Percentiles rank a stretch among this genome's conserved stretches.
Conservation (phyloP, 2,329 filamentous ascomycete species). For the Fusarium algeriense region DNA sequence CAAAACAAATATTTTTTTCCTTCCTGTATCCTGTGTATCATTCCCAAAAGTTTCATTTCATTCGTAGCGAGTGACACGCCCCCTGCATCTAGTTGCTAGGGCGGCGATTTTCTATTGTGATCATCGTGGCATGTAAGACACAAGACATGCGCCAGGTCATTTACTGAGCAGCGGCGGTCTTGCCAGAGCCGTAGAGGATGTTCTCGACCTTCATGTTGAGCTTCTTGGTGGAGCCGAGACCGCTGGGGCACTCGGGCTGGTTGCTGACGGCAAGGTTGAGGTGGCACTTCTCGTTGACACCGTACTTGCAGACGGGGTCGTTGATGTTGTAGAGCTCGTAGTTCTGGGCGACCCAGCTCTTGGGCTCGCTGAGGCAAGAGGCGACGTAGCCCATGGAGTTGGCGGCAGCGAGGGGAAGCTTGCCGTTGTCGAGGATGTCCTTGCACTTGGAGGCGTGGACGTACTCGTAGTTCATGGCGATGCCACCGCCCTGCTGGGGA, state of each 20-base stretch:
- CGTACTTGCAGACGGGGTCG: constrained; percentile 63
- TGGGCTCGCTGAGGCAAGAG: constrained; percentile 58
- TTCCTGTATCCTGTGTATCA: constrained; percentile 42
- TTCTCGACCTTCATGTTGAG: constrained; percentile 60
- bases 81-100: constrained; percentile 33
- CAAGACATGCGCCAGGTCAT: constrained; percentile 4
- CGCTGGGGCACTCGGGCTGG: constrained; percentile 64
- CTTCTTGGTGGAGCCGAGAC: constrained; percentile 52
- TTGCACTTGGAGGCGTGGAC: constrained; percentile 63
- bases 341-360: constrained; percentile 66
- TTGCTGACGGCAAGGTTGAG: constrained; percentile 62
- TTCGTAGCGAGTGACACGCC: constrained; percentile 39
- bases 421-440: constrained; percentile 62
- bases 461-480: constrained; percentile 64
- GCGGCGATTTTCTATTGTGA: constrained; percentile 42
- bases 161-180: constrained; percentile 46
- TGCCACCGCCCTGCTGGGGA: constrained; percentile 63
- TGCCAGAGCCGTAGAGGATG: constrained; percentile 64
- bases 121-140: constrained; percentile 37
- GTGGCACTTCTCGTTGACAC: constrained; percentile 64
- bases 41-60: constrained; percentile 40
- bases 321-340: constrained; percentile 66
- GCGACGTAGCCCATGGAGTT: constrained; percentile 69
- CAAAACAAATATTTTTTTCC: constrained; percentile 28
- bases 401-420: constrained; percentile 66